phyloP scores from a whole-genome alignment of 441 rosid species.

The Aleurites moluccanus region DNA sequence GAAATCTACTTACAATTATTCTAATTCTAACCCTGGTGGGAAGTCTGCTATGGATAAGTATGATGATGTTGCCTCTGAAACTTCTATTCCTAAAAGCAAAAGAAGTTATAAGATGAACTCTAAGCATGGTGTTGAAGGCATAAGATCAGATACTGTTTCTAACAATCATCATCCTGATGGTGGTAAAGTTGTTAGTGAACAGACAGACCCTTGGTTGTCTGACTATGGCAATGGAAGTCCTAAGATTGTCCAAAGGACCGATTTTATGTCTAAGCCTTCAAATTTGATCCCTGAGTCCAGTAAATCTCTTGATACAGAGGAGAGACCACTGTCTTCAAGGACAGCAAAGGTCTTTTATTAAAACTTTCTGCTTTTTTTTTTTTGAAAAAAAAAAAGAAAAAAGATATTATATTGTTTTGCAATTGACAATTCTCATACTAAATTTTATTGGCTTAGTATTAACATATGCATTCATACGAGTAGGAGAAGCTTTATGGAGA shows the following conservation, averaged over 20 bases:
- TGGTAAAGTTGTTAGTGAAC: slow-evolving; percentile 32
- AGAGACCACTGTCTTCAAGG: slow-evolving; percentile 43
- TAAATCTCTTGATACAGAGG: slow-evolving; percentile 41
- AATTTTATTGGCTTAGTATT: slow-evolving; percentile 13
- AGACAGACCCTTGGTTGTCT: slow-evolving; percentile 32
- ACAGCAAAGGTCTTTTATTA: slow-evolving; percentile 39
- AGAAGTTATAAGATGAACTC: slow-evolving; percentile 39
- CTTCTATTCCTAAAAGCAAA: slow-evolving; percentile 36
- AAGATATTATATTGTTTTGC: neutral
- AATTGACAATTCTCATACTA: neutral
- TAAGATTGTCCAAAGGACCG: slow-evolving; percentile 40
- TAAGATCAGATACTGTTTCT: slow-evolving; percentile 41
- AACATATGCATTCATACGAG: slow-evolving; percentile 23
- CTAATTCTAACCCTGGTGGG: slow-evolving; percentile 37
- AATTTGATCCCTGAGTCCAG: slow-evolving; percentile 35
- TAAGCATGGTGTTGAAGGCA: slow-evolving; percentile 45
- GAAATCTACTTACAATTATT: slow-evolving; percentile 37
- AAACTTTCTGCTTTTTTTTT: neutral
- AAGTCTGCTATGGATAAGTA: slow-evolving; percentile 38
- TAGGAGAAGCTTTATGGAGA: slow-evolving; percentile 46
- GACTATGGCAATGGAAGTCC: slow-evolving; percentile 29
- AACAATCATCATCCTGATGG: slow-evolving; percentile 32
- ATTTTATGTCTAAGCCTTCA: slow-evolving; percentile 41
- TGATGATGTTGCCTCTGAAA: slow-evolving; percentile 46
- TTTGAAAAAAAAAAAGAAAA: too few relatives aligned